Base-by-base conservation (phyloP, 2,329 filamentous ascomycete species). In the Talaromyces funiculosus region DNA sequence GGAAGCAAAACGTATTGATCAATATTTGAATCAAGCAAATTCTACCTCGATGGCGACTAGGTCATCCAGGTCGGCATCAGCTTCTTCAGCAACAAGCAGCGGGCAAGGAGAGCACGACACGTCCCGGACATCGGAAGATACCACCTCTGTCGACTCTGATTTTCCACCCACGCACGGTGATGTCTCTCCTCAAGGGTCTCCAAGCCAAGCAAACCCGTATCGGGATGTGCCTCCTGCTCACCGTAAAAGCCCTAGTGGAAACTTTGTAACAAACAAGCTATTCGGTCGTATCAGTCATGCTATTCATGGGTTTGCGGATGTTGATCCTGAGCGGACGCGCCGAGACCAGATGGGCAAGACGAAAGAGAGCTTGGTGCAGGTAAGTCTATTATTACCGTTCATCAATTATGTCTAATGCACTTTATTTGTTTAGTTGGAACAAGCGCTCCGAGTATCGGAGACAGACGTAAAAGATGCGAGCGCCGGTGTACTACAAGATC, bases 261-360 rank as follows among this genome's bases (percentile, higher is more conserved):
- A 89, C 68, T 96, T 94, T 64, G 92, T 97, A 63, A 92, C 92
- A 1, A 96, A 84, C 70, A 86, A 93, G 77, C 91, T 99, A 57
- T 97, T 99, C 73, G 94, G 93, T 0, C 90, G 92, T 10, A 88
- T 99, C 64, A 95, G 90, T 59, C 93, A 99, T 76, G 94, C 94
- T 0, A 91, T 97, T 35, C 91, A 97, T 70, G 94, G 94, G 3
- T 93, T 97, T 68, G 93, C 94, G 1, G 94, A 99, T 72, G 90
- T 95, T 43, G 94, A 99, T 71, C 94, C 94, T 0, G 94, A 99
- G 77, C 84, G 92, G 64, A 96, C 92, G 45, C 84, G 94, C 57
- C 84, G 94, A 58, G 94, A 99, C 73, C 89, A 91, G 64, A 97
- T 99, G 67, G 92, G 93, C 40, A 97, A 97, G 81, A 99, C 94